phyloP scores from a whole-genome alignment of 768 basidiomycete genomes.

The Russula virescens region DNA sequence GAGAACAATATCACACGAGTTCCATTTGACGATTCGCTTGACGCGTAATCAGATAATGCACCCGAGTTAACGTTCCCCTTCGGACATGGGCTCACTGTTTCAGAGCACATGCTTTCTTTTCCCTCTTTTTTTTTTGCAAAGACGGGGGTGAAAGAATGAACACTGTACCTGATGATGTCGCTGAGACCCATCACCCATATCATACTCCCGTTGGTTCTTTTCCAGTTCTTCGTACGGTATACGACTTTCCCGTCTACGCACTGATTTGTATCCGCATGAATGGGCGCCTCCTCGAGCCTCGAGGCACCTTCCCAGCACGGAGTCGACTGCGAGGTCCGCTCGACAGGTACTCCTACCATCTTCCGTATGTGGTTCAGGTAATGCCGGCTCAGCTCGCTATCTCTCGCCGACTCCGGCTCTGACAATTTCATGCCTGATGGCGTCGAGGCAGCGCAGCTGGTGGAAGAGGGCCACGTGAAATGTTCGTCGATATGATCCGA shows the following conservation, averaged over 20 bases:
- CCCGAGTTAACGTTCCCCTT: no score
- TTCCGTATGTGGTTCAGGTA: slow-evolving; percentile 40
- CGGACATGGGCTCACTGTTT: no score
- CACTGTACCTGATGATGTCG: background rate
- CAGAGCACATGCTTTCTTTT: no score
- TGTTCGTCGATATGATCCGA: no score
- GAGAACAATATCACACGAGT: no score
- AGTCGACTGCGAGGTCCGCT: slow-evolving; percentile 32
- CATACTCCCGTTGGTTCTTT: slow-evolving; percentile 15
- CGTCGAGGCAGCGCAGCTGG: no score
- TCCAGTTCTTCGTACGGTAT: slow-evolving; percentile 8
- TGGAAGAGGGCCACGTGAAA: no score
- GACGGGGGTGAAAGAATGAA: background rate
- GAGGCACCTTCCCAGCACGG: slow-evolving; percentile 14
- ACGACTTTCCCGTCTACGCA: slow-evolving; percentile 14
- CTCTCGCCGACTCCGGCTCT: no score
- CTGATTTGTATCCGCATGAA: slow-evolving; percentile 8
- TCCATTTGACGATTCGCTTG: no score
- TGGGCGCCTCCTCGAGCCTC: slow-evolving; percentile 7
- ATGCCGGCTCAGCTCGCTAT: slow-evolving; percentile 26
- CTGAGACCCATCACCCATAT: background rate
- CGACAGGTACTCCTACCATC: slow-evolving; percentile 36
- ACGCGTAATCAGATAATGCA: no score
- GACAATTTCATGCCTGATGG: no score
- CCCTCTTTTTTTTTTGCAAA: no score